Base-by-base conservation (phyloP, 192 early-diverging fungal genomes). In the Entomortierella chlamydospora region DNA sequence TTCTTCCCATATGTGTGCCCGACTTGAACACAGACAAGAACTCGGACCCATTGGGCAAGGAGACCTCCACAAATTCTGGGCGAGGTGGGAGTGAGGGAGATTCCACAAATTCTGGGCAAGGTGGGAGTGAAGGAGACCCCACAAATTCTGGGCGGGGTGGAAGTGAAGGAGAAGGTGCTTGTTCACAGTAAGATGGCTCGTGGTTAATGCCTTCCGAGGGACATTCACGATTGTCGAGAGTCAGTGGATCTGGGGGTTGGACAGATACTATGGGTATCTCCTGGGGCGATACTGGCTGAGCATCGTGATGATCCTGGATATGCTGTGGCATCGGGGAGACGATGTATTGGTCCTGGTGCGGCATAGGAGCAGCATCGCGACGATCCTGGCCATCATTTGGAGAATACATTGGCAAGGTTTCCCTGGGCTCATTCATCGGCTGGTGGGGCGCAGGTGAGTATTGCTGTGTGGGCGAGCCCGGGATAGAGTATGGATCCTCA, bases 1-100 rank as follows among this genome's bases (percentile, higher is more conserved):
- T 78, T 29, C 54, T 33, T 28, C 74, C 74, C 1, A 78, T 43
- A 37, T 70, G 74, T 13, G 61, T 9, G 23, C 39, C 64, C 3
- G 74, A 63, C 39, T 64, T 64, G 56, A 59, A 70, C 3, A 57
- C 74, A 0, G 67, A n/a, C 10, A 45, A 57, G 26, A 78, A 78
- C 17, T 70, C 74, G n/a, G 67, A 64, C 5, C 41, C 67, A 18
- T 52, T 64, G 0, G 51, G 59, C 1, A 78, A 54, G 12, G 51
- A 22, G 13, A 53, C 33, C 41, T 77, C 61, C 0, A 60, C 47
- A 23, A 73, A 73, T 13, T 31, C 52, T 4, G 62, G 71, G 9
- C 71, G 61, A 52, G 61, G 62, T 29, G 65, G 65, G 28, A 68
- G 65, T 1, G 50, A 51, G 11, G 50, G 50, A 4, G 50, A 51